Evolutionary conservation across 805 yeast species (phyloP).

Genomic region (Danielia reshetovae): DNA sequence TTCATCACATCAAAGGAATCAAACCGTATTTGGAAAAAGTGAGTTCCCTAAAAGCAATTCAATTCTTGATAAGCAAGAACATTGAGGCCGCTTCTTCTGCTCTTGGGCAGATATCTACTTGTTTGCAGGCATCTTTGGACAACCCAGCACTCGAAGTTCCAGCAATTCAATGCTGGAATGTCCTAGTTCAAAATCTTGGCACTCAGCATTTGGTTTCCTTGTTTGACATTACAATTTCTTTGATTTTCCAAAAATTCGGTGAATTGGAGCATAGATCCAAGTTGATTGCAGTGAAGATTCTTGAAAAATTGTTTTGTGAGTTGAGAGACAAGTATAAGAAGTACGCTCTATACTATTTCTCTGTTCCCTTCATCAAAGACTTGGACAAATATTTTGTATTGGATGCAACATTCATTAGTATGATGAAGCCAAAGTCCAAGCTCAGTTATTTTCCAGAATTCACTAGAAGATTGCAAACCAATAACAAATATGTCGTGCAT

Average conservation of each 20-base stretch:
- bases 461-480: slow-evolving; percentile 52
- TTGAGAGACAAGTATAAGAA: slow-evolving; percentile 32
- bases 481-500: slow-evolving; percentile 65
- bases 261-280: slow-evolving; percentile 48
- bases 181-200: slow-evolving; percentile 53
- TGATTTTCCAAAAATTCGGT: slow-evolving; percentile 66
- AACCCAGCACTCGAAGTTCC: slow-evolving; percentile 54
- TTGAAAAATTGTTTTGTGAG: slow-evolving; percentile 34
- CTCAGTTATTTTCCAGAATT: slow-evolving; percentile 46
- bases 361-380: slow-evolving; percentile 39
- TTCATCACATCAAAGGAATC: slow-evolving; percentile 68
- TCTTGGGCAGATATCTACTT: slow-evolving; percentile 80
- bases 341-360: slow-evolving; percentile 50
- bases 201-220: slow-evolving; percentile 58
- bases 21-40: slow-evolving; percentile 71
- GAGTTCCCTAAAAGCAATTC: slow-evolving; percentile 69
- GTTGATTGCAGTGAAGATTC: slow-evolving; percentile 47
- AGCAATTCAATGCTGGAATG: slow-evolving; percentile 66
- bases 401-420: slow-evolving; percentile 22
- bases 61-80: slow-evolving; percentile 55
- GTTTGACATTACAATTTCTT: slow-evolving; percentile 69
- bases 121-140: slow-evolving; percentile 76
- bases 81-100: slow-evolving; percentile 54
- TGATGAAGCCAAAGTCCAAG: slow-evolving; percentile 29
- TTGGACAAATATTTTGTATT: slow-evolving; percentile 20